phyloP scores from a whole-genome alignment of 257 asterid genomes.

The Lantana camara region DNA sequence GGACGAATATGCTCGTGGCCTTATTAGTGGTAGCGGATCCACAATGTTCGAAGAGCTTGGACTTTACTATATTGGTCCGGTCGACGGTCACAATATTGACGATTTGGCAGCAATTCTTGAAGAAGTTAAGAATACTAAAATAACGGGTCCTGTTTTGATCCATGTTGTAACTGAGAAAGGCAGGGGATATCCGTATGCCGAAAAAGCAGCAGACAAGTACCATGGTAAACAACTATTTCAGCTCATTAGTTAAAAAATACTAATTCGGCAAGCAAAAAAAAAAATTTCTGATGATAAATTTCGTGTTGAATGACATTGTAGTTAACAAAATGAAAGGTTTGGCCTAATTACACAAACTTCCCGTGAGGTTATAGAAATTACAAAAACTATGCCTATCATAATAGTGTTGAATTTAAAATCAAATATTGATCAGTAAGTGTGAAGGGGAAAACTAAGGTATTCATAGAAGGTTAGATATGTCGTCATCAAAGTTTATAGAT shows the following conservation, averaged over 20 bases:
- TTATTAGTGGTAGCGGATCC: conserved; percentile 22
- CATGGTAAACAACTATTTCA: conserved; percentile 10
- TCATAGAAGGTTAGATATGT: too few relatives aligned
- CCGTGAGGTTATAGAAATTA: too few relatives aligned
- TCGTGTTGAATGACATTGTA: background rate
- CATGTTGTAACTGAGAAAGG: conserved; percentile 29
- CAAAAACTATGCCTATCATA: too few relatives aligned
- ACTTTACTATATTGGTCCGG: conserved; percentile 28
- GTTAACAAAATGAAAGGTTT: too few relatives aligned
- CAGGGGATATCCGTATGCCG: conserved; percentile 23
- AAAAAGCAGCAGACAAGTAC: conserved; percentile 24
- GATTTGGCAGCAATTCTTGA: conserved; percentile 19
- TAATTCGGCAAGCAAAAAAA: too few relatives aligned
- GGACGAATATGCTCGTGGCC: conserved; percentile 23
- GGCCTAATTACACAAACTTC: too few relatives aligned
- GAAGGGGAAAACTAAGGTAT: too few relatives aligned
- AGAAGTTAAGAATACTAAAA: conserved; percentile 23
- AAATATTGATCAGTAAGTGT: too few relatives aligned
- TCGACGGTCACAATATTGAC: conserved; percentile 26
- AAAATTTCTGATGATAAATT: background rate
- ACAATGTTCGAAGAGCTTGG: conserved; percentile 26
- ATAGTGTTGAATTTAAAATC: too few relatives aligned
- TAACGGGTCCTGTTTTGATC: conserved; percentile 18
- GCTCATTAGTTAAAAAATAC: too few relatives aligned
- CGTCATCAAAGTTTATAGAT: too few relatives aligned